Evolutionary conservation across 371 early-diverging fungal genomes (phyloP).

Genomic region (Mycotypha africana): DNA sequence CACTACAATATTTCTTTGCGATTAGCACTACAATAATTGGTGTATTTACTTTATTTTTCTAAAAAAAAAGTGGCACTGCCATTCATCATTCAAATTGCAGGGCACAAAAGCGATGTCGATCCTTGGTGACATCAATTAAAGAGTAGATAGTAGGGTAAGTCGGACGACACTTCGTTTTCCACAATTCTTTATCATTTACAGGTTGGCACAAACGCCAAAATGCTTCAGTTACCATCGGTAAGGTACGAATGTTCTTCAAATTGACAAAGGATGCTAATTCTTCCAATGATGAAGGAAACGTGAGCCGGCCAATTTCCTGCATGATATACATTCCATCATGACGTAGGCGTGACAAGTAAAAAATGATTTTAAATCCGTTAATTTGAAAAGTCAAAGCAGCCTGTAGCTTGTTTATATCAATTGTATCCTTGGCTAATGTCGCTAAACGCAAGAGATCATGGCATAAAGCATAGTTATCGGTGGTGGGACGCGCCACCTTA

Average conservation of each 20-base stretch:
- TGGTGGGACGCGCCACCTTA: conserved; percentile 18
- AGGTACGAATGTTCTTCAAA: conserved; percentile 15
- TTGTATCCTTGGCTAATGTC: conserved; percentile 16
- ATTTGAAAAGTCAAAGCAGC: conserved; percentile 18
- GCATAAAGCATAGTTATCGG: conserved; percentile 17
- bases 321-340: conserved; percentile 19
- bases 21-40: neutral
- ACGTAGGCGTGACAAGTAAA: conserved; percentile 17
- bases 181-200: conserved; percentile 9
- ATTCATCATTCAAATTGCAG: neutral
- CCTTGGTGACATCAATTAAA: conserved; percentile 4
- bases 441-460: conserved; percentile 16
- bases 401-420: conserved; percentile 12
- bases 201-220: conserved; percentile 18
- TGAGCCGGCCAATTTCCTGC: conserved; percentile 18
- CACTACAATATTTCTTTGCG: neutral
- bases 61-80: too few species aligned
- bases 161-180: conserved; percentile 6
- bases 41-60: too few species aligned
- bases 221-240: conserved; percentile 17
- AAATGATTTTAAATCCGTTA: conserved; percentile 17
- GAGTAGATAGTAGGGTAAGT: conserved; percentile 10
- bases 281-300: conserved; percentile 19
- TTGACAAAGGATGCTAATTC: conserved; percentile 11
- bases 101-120: neutral